Evolutionary conservation across 805 yeast species (phyloP).

Genomic region (Candida sanyiensis): DNA sequence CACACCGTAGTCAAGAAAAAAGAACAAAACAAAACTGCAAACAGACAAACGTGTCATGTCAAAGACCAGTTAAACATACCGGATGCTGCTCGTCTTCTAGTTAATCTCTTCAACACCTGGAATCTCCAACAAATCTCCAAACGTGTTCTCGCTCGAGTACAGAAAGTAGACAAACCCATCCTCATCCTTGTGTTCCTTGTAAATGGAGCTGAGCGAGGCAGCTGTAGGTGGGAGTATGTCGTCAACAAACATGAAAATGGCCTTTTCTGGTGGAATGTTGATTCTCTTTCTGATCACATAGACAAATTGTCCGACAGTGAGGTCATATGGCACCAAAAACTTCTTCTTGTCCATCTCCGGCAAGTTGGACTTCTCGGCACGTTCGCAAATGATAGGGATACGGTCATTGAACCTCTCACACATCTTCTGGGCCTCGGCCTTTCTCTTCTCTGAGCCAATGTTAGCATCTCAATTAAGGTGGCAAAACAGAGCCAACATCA

Average conservation of each 20-base stretch:
- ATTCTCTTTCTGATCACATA: conserved; percentile 96
- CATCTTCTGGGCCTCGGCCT: conserved; percentile 10
- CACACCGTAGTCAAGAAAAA: no score
- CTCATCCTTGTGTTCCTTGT: conserved; percentile 95
- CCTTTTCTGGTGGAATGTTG: conserved; percentile 94
- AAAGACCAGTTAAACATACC: no score
- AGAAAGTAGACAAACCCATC: conserved; percentile 96
- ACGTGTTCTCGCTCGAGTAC: conserved; percentile 96
- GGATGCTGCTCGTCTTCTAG: conserved; percentile 17
- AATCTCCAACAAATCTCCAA: conserved; percentile 43
- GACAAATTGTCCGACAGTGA: conserved; percentile 97
- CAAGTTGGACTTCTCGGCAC: conserved; percentile 93
- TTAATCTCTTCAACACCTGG: conserved; percentile 29
- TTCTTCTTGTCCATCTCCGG: conserved; percentile 96
- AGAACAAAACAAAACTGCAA: no score
- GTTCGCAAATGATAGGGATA: conserved; percentile 94
- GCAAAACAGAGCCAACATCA: neutral
- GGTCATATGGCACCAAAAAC: conserved; percentile 91
- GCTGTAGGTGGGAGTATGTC: conserved; percentile 98
- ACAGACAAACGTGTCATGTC: no score
- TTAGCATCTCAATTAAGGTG: conserved; percentile 7
- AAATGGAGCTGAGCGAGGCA: conserved; percentile 89
- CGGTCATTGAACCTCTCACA: conserved; percentile 47
- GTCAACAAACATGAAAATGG: conserved; percentile 93
- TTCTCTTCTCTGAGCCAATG: conserved; percentile 9